phyloP scores from a whole-genome alignment of 768 basidiomycete species.

The Mycena alexandri region DNA sequence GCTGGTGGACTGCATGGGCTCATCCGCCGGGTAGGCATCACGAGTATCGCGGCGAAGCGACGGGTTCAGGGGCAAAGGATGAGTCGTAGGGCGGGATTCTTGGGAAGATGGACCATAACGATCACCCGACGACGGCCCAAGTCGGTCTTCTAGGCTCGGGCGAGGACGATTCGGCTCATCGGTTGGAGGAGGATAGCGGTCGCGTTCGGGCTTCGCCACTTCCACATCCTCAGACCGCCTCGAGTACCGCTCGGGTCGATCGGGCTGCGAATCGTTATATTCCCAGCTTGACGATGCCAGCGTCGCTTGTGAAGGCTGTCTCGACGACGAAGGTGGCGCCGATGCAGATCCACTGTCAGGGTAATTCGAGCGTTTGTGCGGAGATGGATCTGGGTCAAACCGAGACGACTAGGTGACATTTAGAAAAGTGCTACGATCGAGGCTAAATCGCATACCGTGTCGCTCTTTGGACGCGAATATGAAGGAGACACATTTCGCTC shows the following conservation, averaged over 20 bases:
- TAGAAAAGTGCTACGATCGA: neutral
- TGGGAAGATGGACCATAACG: slow-evolving; percentile 20
- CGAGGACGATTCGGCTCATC: slow-evolving; percentile 18
- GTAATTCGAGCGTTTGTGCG: slow-evolving; percentile 26
- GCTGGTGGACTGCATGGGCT: slow-evolving; percentile 18
- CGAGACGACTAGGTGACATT: slow-evolving; percentile 9
- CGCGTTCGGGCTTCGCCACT: slow-evolving; percentile 12
- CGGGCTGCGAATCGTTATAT: slow-evolving; percentile 18
- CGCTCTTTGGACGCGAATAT: slow-evolving; percentile 28
- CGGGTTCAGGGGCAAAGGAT: slow-evolving; percentile 28
- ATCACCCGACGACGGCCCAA: slow-evolving; percentile 12
- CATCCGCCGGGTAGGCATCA: slow-evolving; percentile 9
- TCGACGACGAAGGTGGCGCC: slow-evolving; percentile 12
- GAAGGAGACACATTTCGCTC: slow-evolving; percentile 31
- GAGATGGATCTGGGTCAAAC: slow-evolving; percentile 20
- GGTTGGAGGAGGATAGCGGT: slow-evolving; percentile 20
- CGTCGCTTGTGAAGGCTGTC: slow-evolving; percentile 20
- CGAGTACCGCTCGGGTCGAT: slow-evolving; percentile 14
- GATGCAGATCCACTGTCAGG: slow-evolving; percentile 19
- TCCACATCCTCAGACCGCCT: slow-evolving; percentile 25
- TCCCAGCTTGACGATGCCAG: slow-evolving; percentile 22
- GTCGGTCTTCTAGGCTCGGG: slow-evolving; percentile 26
- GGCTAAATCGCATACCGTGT: slow-evolving; percentile 19
- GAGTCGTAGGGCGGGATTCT: slow-evolving; percentile 20
- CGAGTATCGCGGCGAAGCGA: slow-evolving; percentile 27